phyloP scores from a whole-genome alignment of 1,139 yeast species.

The Hansenula sp. region DNA sequence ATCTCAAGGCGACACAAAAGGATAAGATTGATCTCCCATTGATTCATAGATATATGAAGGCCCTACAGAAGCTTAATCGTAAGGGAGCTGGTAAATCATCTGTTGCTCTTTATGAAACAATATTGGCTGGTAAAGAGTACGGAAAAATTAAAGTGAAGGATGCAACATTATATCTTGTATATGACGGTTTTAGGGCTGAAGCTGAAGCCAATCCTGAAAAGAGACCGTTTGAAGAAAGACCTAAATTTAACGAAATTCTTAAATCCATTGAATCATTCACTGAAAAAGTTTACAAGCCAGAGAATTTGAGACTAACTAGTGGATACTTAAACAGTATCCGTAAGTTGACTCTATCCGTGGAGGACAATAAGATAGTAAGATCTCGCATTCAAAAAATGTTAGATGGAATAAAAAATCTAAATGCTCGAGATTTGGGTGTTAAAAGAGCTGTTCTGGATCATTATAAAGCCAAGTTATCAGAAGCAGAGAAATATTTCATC shows the following conservation, averaged over 20 bases:
- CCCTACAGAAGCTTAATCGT: conserved; percentile 5
- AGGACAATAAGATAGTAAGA: not conserved
- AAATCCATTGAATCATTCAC: not conserved
- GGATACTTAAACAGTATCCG: not conserved
- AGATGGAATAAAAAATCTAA: too few species aligned
- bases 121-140: not conserved
- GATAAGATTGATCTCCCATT: conserved; percentile 13
- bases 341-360: not conserved
- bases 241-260: not conserved
- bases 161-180: not conserved
- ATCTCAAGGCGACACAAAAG: conserved; percentile 8
- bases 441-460: too few species aligned
- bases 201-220: not conserved
- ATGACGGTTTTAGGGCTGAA: not conserved
- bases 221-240: too few species aligned
- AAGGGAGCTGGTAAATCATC: conserved; percentile 9
- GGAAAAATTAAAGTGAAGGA: conserved; percentile 7
- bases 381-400: not conserved
- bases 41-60: conserved; percentile 15
- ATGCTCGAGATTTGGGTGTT: too few species aligned
- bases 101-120: not conserved
- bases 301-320: not conserved
- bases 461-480: too few species aligned
- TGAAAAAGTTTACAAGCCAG: not conserved
- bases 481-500: too few species aligned